Evolutionary conservation across 768 basidiomycete species (phyloP).

Genomic region (Mycena maculata): DNA sequence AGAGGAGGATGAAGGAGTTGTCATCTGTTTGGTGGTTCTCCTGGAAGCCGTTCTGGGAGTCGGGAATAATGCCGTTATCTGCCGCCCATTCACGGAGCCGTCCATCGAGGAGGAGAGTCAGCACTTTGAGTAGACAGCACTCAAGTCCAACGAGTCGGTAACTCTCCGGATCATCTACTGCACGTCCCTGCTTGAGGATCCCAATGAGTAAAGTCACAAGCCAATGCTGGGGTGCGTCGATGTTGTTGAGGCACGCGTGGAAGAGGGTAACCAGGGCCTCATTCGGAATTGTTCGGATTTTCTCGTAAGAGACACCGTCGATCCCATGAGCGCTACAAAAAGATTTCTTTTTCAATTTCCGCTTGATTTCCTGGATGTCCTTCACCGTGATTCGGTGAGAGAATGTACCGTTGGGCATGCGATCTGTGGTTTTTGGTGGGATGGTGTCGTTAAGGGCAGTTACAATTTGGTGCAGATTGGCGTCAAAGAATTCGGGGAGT

Average conservation of each 20-base stretch:
- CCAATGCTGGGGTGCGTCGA: conserved; percentile 1
- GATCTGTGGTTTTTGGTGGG: neutral
- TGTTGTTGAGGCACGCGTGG: neutral
- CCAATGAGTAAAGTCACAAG: neutral
- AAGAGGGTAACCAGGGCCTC: neutral
- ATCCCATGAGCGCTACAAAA: neutral
- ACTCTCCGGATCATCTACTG: conserved; percentile 26
- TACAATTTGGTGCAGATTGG: neutral
- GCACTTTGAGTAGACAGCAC: conserved; percentile 35
- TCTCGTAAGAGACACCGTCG: neutral
- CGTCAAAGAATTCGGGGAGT: neutral
- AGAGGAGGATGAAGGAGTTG: conserved; percentile 38
- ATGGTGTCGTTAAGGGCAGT: neutral
- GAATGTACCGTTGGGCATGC: neutral
- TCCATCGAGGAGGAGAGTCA: conserved; percentile 35
- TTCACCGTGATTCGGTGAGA: neutral
- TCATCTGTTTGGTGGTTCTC: conserved; percentile 39
- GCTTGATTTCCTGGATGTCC: neutral
- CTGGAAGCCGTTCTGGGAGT: conserved; percentile 46
- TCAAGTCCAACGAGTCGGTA: conserved; percentile 37
- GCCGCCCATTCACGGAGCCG: conserved; percentile 34
- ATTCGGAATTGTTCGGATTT: conserved; percentile 6
- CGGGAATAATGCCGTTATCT: conserved; percentile 32
- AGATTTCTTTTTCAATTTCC: neutral
- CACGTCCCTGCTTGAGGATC: conserved; percentile 32